phyloP scores from a whole-genome alignment of 2,329 filamentous ascomycete species.

The Penicillium sp. region DNA sequence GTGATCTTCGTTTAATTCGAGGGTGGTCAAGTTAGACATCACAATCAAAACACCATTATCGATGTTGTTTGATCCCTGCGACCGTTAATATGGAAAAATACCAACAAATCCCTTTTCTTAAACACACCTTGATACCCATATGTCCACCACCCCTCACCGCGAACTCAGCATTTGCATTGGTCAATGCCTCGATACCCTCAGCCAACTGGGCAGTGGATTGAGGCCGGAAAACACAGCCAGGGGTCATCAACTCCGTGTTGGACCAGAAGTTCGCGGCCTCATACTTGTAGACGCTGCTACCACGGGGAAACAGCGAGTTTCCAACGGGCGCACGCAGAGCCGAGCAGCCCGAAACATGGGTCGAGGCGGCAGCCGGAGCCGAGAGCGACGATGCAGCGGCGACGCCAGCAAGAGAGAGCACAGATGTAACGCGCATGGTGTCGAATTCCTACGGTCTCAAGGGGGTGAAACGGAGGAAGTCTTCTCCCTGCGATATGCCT shows the following conservation, averaged over 20 bases:
- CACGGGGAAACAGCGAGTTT: conserved; percentile 25
- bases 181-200: conserved; percentile 23
- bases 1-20: conserved; percentile 30
- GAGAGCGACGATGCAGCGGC: not conserved
- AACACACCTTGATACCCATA: conserved; percentile 34
- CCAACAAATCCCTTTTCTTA: not conserved
- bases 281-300: conserved; percentile 30
- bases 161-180: conserved; percentile 27
- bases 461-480: not conserved
- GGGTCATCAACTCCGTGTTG: conserved; percentile 37
- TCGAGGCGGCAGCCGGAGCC: not conserved
- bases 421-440: conserved; percentile 22
- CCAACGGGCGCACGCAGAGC: conserved; percentile 17
- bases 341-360: conserved; percentile 18
- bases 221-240: conserved; percentile 39
- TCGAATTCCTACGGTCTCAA: not conserved
- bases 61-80: conserved; percentile 37
- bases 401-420: conserved; percentile 15
- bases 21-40: conserved; percentile 31
- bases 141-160: conserved; percentile 38
- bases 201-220: conserved; percentile 28
- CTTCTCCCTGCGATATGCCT: not conserved
- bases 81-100: not conserved
- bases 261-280: conserved; percentile 39
- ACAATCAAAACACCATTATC: conserved; percentile 37